phyloP scores from a whole-genome alignment of 768 basidiomycete genomes.

The Pleurotus tuoliensis region DNA sequence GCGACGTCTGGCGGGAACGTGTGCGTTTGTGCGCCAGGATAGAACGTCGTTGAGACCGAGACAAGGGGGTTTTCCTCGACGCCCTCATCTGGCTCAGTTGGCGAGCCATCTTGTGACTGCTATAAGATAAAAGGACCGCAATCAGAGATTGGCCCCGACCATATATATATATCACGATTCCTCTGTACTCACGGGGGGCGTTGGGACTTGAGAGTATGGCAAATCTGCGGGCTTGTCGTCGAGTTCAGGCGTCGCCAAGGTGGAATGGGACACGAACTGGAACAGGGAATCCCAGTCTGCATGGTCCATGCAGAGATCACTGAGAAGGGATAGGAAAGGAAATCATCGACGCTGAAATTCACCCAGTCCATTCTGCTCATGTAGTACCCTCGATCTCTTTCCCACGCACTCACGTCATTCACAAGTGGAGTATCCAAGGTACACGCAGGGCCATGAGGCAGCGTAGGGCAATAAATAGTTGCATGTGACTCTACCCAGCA shows the following conservation, averaged over 20 bases:
- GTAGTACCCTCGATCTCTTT: too few species aligned
- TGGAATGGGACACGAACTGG: constrained; percentile 42
- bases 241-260: constrained; percentile 35
- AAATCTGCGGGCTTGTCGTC: constrained; percentile 32
- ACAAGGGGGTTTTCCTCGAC: constrained; percentile 42
- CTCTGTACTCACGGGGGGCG: constrained; percentile 51
- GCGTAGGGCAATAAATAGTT: too few species aligned
- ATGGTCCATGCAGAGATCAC: constrained; percentile 30
- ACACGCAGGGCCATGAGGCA: too few species aligned
- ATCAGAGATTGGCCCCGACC: too few species aligned
- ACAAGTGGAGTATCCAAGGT: too few species aligned
- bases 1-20: constrained; percentile 57
- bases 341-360: background rate
- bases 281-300: constrained; percentile 61
- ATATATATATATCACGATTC: too few species aligned
- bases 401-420: too few species aligned
- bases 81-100: constrained; percentile 27
- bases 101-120: constrained; percentile 45
- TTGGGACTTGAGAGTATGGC: constrained; percentile 44
- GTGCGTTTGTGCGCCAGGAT: constrained; percentile 60
- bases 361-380: background rate
- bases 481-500: too few species aligned
- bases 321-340: background rate
- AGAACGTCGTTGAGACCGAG: constrained; percentile 82
- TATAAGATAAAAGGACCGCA: constrained; percentile 14